These are phyloP conservation scores for Cryphonectria japonica DNA, from an alignment of 2,329 filamentous ascomycete species.

Conservation along the genomic window DNA sequence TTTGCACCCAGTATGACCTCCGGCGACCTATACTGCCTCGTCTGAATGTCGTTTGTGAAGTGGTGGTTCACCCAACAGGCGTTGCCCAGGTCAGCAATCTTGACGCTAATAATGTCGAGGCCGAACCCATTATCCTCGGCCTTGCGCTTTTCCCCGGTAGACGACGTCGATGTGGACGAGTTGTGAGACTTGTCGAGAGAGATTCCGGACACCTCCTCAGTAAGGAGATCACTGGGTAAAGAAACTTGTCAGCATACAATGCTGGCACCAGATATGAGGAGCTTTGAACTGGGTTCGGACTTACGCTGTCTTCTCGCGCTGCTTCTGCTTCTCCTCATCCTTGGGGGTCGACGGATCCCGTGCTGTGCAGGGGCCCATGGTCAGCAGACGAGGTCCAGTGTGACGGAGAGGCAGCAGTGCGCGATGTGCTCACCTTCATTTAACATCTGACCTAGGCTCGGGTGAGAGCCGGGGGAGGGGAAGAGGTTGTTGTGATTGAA, in stretches of 20 bases:
- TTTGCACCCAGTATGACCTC: constrained; percentile 96
- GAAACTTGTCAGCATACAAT: constrained; percentile 24
- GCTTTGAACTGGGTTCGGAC: constrained; percentile 41
- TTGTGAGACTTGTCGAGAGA: constrained; percentile 75
- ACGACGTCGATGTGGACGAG: constrained; percentile 55
- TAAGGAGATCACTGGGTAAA: constrained; percentile 74
- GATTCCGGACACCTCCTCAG: constrained; percentile 92
- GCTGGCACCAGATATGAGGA: constrained; percentile 7
- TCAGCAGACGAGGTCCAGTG: constrained; percentile 1
- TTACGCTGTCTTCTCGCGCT: constrained; percentile 93
- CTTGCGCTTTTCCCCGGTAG: constrained; percentile 64
- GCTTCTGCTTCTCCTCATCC: constrained; percentile 70
- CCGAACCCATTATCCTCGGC: constrained; percentile 56
- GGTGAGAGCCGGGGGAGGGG: constrained; percentile 64
- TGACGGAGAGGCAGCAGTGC: background rate
- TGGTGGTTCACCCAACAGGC: constrained; percentile 99
- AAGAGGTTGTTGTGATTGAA: constrained; percentile 82
- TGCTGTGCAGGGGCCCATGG: constrained; percentile 32
- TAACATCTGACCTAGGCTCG: constrained; percentile 83
- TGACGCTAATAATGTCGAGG: constrained; percentile 88
- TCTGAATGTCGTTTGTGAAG: constrained; percentile 99
- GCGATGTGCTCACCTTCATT: constrained; percentile 67
- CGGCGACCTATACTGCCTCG: constrained; percentile 92
- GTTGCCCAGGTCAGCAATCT: constrained; percentile 97
- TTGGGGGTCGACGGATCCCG: constrained; percentile 52